Base-by-base conservation (phyloP, 345 rosid genomes). In the sweet orange (Citrus sinensis) region DNA sequence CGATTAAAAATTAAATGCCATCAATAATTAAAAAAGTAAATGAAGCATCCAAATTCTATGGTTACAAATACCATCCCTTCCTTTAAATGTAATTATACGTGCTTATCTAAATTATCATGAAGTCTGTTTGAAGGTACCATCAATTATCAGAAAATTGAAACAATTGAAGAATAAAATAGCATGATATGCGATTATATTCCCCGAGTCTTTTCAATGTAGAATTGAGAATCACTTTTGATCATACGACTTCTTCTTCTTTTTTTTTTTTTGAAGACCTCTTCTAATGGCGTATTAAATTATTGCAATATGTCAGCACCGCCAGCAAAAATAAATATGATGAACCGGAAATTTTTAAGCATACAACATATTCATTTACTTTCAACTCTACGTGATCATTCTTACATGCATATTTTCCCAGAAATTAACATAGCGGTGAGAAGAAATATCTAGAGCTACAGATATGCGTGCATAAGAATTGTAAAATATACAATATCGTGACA, bases 401-500 rank as follows among this genome's bases (percentile, higher is more conserved):
- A 55, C 13, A 10, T 35, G 39, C 39, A 6, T 35, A 35, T 35
- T 35, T 35, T 6, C 39, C 39, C 8, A 35, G 7, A 35, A 5
- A 6, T 35, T 35, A 35, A 35, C 39, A 0, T 35, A 35, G 7
- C 7, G 39, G 39, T 35, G 39, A 35, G 39, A 35, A 35, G 39
- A 35, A 1, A 35, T 35, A 6, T 6, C 39, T 35, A 35, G 0
- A 6, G 39, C 39, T 35, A 46, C 34, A 64, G 72, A 70, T 63
- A 42, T 82, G 14, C 14, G 5, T 10, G 70, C 76, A 73, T 49
- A 22, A 49, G 37, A 72, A 29, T 59, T 62, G 65, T 46, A 39
- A 39, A 81, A 40, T 49, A 32, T 75, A 83, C 79, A 78, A 27
- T 71, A 67, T 59, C 1, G 17, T 77, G 59, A 80, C 39, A 29